phyloP scores from a whole-genome alignment of 768 basidiomycete species.

The Agrocybe chaxingu region DNA sequence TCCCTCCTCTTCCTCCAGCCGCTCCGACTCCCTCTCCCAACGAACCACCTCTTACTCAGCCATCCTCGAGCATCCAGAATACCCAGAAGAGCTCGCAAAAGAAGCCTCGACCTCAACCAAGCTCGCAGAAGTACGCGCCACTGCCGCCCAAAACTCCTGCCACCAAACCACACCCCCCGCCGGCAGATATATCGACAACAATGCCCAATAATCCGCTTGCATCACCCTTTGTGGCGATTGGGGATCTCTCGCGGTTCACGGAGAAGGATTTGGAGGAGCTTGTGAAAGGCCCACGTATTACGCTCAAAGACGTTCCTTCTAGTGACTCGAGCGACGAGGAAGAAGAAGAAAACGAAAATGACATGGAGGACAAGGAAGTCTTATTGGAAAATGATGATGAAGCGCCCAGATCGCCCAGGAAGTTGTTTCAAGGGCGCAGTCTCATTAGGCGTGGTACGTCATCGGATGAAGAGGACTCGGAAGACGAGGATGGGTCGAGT shows the following conservation, averaged over 20 bases:
- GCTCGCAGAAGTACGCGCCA: too few relatives aligned
- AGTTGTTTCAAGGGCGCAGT: background rate
- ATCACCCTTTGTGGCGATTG: conserved; percentile 9
- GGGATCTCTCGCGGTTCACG: conserved; percentile 20
- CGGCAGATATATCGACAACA: background rate
- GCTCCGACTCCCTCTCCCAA: conserved; percentile 2
- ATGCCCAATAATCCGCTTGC: background rate
- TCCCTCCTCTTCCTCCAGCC: background rate
- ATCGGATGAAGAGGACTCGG: conserved; percentile 35
- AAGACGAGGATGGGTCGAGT: conserved; percentile 23
- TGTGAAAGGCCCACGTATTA: conserved; percentile 34
- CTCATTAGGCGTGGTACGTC: conserved; percentile 19
- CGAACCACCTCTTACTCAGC: conserved; percentile 1
- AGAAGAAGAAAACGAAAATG: conserved; percentile 30
- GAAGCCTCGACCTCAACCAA: background rate
- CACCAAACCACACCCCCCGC: background rate
- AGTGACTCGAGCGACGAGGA: conserved; percentile 40
- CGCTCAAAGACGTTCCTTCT: conserved; percentile 31
- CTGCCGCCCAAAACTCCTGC: too few relatives aligned
- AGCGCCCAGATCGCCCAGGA: conserved; percentile 15
- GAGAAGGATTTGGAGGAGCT: conserved; percentile 33
- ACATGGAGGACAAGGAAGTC: conserved; percentile 27
- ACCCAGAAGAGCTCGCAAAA: background rate
- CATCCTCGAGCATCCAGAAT: background rate
- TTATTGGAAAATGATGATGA: conserved; percentile 14